Evolutionary conservation across 768 basidiomycete species (phyloP), one percentile per base, ranked within the genome.

Genomic region (Russula foetens): DNA sequence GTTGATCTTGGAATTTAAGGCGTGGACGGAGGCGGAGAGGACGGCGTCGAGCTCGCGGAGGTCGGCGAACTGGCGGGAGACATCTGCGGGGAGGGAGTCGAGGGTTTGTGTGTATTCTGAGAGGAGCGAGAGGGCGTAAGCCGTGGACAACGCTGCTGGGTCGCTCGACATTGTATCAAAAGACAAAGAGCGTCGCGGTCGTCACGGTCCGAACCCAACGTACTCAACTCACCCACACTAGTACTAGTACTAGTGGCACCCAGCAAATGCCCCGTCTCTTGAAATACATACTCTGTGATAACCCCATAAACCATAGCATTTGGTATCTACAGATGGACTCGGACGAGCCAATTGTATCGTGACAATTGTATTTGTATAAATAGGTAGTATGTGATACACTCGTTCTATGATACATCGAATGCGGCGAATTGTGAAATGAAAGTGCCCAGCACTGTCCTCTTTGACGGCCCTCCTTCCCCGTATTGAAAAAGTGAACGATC

Each of bases 21-120:
- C 78, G 65, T 84, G 72, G 74, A 96, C 88, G 63, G 92, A 92
- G 46, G 89, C 79, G 66, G 93, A 94, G 67, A 99, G 83, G 60
- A 99, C 97, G 59, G 96, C 97, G 73, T 98, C 97, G 75, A 99
- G 90, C 75, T 99, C 97, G 65, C 94, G 90, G 56, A 99, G 84
- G 79, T 99, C 97, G 12, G 89, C 91, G 72, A 97, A 91, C 73
- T 85, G 87, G 73, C 92, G 86, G 14, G 96, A 96, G 73, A 99
- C 85, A 74, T 97, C 93, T 64, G 90, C 81, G 60, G 96, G 96
- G 58, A 98, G 83, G 23, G 93, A 82, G 76, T 97, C 95, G 72
- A 98, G 87, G 28, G 88, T 86, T 73, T 98, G 93, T 17, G 85
- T 86, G 76, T 92, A 93, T 72, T 94, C 91, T 59, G 82, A 78